Conservation (phyloP, 2,329 filamentous ascomycete species). For the Fusarium miscanthi region DNA sequence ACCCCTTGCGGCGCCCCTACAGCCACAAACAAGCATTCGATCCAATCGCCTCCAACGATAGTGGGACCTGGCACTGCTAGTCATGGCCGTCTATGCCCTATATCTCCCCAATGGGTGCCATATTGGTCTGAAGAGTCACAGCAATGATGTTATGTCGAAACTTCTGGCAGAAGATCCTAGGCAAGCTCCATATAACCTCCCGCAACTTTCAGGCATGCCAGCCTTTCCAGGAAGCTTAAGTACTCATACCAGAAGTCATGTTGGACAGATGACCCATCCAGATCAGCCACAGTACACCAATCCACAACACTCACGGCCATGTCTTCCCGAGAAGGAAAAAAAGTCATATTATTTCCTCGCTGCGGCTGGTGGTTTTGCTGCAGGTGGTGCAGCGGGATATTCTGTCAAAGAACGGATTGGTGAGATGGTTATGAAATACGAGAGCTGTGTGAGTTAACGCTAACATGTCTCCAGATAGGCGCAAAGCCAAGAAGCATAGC, state of each 20-base stretch:
- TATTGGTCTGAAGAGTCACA: slow-evolving; percentile 36
- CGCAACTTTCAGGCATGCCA: slow-evolving; percentile 19
- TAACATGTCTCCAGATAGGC: not conserved
- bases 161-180: slow-evolving; percentile 20
- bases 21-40: fast-evolving
- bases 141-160: slow-evolving; percentile 32
- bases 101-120: slow-evolving; percentile 30
- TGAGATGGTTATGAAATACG: not conserved
- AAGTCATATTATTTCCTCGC: slow-evolving; percentile 7
- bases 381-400: slow-evolving; percentile 28
- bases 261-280: not conserved
- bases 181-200: slow-evolving; percentile 4
- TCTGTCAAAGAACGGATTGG: slow-evolving; percentile 34
- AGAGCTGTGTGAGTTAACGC: fast-evolving
- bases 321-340: not conserved
- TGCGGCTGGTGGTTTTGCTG: slow-evolving; percentile 28
- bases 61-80: not conserved
- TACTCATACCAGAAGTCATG: not conserved
- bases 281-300: slow-evolving; percentile 1
- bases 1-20: fast-evolving
- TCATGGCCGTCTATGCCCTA: not conserved
- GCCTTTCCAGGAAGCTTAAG: slow-evolving; percentile 2
- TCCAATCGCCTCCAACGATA: not conserved
- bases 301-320: not conserved
- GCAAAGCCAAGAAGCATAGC: slow-evolving; percentile 35